Evolutionary conservation across 352 stramenopile genomes (phyloP), one percentile per base, ranked within the genome.

Genomic region (Pythium pyrilobum): DNA sequence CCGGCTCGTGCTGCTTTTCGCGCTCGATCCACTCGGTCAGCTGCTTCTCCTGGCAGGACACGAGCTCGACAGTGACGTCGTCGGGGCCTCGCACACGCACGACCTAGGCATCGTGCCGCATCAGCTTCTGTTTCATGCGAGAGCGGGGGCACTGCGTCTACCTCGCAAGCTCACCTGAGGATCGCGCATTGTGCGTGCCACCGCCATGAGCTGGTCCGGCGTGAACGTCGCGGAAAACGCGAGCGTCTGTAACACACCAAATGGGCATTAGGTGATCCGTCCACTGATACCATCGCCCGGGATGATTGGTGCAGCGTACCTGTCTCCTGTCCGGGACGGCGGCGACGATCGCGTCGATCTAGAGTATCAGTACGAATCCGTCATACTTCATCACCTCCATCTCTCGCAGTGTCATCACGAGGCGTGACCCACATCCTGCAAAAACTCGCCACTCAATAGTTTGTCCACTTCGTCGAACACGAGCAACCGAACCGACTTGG

Each of bases 391-490:
- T 20, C 16, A 16, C 31, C n/a, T 16, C 20, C 25, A 23, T 0
- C 31, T 18, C 23, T 10, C 25, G 8, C 11, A 44, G 31, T 36
- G 8, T 13, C 8, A 36, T 8, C 31, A 8, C 13, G 8, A 13
- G 13, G 31, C 13, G 13, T 13, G 13, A 57, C 43, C 9, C 56
- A 89, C 76, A 62, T 89, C 77, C n/a, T 68, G 53, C n/a, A 76
- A 53, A 34, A 89, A 92, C 34, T 90, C 78, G 20, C 52, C 43
- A 36, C 67, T 60, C 25, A 92, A 65, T n/a, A 92, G 64, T 48
- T 91, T 91, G 67, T 92, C 82, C 15, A 89, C 80, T 68, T 92
- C 80, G 34, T 92, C 82, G n/a, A 92, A 47, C 15, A 90, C 69
- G 7, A 92, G 48, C 39, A 92, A 49, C 16, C 77, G 70, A 52